Evolutionary conservation across 1,284 basidiomycete genomes (phyloP), one percentile per base, ranked within the genome.

Genomic region (Takashimella koratensis): DNA sequence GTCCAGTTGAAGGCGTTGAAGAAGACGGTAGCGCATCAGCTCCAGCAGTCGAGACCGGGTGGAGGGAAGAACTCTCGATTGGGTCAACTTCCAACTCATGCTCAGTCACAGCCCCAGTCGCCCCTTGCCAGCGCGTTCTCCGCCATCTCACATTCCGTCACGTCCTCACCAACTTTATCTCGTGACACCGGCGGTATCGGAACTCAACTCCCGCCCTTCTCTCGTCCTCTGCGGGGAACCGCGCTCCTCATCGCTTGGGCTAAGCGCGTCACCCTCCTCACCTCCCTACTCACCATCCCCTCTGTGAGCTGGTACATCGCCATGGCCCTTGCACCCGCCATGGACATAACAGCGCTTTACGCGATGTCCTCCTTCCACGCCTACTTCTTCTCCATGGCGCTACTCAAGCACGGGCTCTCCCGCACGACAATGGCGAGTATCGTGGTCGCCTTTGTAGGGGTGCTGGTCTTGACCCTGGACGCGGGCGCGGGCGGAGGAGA

Each of bases 301-400:
- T 65, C 68, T 11, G 45, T 74, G 20, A 56, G 57, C 43, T 74
- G 72, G 72, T 74, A 68, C 47, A 51, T 71, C 24, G 67, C 71
- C 3, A 68, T 74, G 65, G 57, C 59, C 19, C 63, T 65, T 42
- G 60, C 64, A 2, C 63, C 68, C 0, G 64, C 70, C 3, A 64
- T 74, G 51, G 69, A 71, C 51, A 63, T 72, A 26, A 75, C 73
- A 40, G 64, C 71, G 2, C 68, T 75, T 30, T 72, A 73, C 59
- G 70, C 73, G 11, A 70, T 66, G 13, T 56, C 52, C 30, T 57
- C 64, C 11, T 72, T 75, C 58, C 62, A 63, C 53, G 65, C 71
- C 3, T 73, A 73, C 56, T 65, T 72, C 40, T 76, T 76, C 57
- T 66, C 66, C 22, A 64, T 76, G 59, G 45, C 72, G 5, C 51